A percentile compares a stretch with the other conserved stretches of the same genome.
Conservation (phyloP, 305 asterid genomes). For the Fraxinus albicans region DNA sequence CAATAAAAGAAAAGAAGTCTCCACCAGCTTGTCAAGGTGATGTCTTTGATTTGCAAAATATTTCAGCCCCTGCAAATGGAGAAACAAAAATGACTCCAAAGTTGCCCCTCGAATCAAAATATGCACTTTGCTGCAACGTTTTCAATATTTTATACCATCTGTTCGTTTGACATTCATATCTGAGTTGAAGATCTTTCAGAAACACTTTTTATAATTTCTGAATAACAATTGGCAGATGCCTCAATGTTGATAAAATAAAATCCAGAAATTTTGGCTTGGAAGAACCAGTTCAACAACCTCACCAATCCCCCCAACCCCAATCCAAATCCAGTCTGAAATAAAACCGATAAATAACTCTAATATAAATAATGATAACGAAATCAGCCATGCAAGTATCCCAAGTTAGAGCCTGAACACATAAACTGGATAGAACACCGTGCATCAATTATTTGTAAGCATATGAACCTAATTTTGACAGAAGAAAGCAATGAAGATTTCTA, state of each 20-base stretch:
- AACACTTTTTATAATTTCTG: not conserved
- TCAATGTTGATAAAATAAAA: not conserved
- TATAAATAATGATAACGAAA: not conserved
- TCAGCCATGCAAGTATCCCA: not conserved
- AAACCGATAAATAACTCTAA: not conserved
- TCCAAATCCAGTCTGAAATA: not conserved
- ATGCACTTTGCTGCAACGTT: not conserved
- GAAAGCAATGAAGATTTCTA: constrained; percentile 10
- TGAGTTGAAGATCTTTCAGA: not conserved
- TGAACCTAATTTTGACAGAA: not conserved
- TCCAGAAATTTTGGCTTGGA: not conserved
- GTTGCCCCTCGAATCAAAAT: constrained; percentile 5
- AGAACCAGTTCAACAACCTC: not conserved
- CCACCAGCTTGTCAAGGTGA: constrained; percentile 73
- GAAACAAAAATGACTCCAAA: constrained; percentile 10
- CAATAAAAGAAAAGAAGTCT: constrained; percentile 49
- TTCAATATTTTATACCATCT: not conserved
- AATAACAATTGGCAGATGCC: not conserved
- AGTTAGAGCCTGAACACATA: constrained; percentile 6
- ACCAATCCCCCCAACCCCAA: not conserved
- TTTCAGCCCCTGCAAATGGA: constrained; percentile 69
- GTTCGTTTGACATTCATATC: not conserved
- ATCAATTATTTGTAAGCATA: not conserved
- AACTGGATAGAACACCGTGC: not conserved
- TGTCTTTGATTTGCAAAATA: constrained; percentile 58